phyloP scores from a whole-genome alignment of 352 stramenopile species.

The Phytophthora fragariaefolia region DNA sequence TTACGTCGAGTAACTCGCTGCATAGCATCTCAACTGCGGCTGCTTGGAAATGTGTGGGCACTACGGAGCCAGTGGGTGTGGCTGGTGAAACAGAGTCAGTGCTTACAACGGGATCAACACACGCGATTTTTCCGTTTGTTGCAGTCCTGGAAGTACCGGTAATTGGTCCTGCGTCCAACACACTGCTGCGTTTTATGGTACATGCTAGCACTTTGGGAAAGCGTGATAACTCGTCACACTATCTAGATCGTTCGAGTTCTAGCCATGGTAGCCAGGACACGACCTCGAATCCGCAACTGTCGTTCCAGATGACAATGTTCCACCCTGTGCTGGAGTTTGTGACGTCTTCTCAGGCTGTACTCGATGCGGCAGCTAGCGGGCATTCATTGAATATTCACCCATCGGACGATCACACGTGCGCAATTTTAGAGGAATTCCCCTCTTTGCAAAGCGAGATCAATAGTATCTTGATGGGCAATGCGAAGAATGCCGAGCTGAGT shows the following conservation, averaged over 20 bases:
- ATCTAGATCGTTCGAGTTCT: constrained; percentile 54
- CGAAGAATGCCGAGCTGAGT: constrained; percentile 83
- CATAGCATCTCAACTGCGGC: constrained; percentile 60
- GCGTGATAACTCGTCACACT: constrained; percentile 51
- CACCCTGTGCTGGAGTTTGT: constrained; percentile 88
- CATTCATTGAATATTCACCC: constrained; percentile 81
- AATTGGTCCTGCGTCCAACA: constrained; percentile 80
- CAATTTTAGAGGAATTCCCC: constrained; percentile 74
- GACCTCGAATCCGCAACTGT: constrained; percentile 50
- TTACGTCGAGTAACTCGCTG: constrained; percentile 56
- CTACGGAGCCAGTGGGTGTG: constrained; percentile 78
- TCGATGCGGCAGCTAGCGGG: constrained; percentile 81
- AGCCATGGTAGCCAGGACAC: constrained; percentile 50
- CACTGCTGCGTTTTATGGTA: constrained; percentile 86
- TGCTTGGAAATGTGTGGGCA: constrained; percentile 86
- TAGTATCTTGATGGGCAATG: constrained; percentile 68
- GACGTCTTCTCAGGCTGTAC: constrained; percentile 82
- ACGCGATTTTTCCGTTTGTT: constrained; percentile 86
- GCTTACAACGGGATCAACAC: constrained; percentile 56
- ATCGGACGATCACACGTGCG: constrained; percentile 81
- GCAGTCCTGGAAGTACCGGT: constrained; percentile 86
- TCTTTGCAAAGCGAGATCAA: constrained; percentile 75
- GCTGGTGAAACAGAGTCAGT: constrained; percentile 70
- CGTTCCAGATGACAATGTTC: constrained; percentile 90
- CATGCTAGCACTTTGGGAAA: constrained; percentile 83